phyloP scores from a whole-genome alignment of 139 green algal species.

The Coelastrella sp. region DNA sequence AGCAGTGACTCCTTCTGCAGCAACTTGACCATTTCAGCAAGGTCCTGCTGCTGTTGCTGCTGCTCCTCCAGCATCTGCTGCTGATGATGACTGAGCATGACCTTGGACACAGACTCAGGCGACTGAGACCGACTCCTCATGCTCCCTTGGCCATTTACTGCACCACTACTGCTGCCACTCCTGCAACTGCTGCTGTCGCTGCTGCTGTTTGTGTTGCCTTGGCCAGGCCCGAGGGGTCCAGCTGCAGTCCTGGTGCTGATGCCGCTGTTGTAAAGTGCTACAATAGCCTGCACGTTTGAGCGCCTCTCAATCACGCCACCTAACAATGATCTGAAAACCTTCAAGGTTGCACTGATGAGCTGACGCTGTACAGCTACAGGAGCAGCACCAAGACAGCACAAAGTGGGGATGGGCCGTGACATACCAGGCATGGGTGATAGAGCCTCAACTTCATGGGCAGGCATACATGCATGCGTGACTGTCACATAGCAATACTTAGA shows the following conservation, averaged over 20 bases:
- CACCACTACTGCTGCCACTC: neutral
- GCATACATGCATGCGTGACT: too few species aligned
- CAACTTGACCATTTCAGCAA: neutral
- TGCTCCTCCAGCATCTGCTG: neutral
- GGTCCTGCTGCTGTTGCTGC: neutral
- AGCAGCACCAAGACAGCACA: neutral
- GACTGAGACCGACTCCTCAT: neutral
- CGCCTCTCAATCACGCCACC: neutral
- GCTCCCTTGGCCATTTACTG: neutral
- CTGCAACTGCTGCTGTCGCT: neutral
- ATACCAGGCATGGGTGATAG: too few species aligned
- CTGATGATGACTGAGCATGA: neutral
- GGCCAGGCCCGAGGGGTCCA: too few species aligned
- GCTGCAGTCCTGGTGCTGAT: neutral
- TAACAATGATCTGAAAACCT: neutral
- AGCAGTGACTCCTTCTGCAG: constrained; percentile 2
- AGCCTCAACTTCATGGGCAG: too few species aligned
- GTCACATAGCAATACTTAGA: too few species aligned
- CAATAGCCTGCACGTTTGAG: neutral
- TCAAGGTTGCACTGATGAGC: neutral
- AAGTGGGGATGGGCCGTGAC: neutral
- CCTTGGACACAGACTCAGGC: neutral
- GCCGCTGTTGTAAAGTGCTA: neutral
- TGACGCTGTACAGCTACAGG: neutral
- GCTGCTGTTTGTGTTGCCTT: neutral